Percentiles rank a stretch among this genome's conserved stretches.
Conservation (phyloP, 495 filamentous ascomycete genomes). For the Penicillium cinerascens region DNA sequence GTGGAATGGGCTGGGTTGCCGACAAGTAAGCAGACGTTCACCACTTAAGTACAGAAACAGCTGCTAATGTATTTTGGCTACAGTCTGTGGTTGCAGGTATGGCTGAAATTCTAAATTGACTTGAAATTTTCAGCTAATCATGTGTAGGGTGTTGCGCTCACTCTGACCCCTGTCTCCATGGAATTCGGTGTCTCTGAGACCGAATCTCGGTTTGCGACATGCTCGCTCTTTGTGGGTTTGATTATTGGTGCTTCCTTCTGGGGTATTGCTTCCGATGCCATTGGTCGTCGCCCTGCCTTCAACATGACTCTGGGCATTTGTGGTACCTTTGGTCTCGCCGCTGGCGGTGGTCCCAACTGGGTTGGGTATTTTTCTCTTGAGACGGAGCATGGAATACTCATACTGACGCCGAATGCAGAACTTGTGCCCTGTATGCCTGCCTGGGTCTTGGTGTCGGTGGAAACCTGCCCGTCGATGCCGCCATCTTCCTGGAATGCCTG, state of each 20-base stretch:
- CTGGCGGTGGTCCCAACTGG: conserved; percentile 43
- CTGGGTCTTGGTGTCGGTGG: conserved; percentile 50
- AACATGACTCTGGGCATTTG: conserved; percentile 48
- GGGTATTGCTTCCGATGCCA: conserved; percentile 46
- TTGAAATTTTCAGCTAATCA: conserved; percentile 5
- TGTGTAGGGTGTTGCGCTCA: conserved; percentile 44
- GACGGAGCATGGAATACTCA: not conserved
- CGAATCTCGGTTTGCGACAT: conserved; percentile 46
- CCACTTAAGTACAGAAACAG: not conserved
- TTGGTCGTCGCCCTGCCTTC: conserved; percentile 51
- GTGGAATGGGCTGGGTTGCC: conserved; percentile 73
- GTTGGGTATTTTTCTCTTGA: conserved; percentile 29
- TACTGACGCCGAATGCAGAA: conserved; percentile 8
- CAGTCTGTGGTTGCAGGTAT: conserved; percentile 42
- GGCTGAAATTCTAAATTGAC: not conserved
- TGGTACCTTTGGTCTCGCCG: conserved; percentile 45
- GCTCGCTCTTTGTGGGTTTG: conserved; percentile 42
- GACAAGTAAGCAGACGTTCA: conserved; percentile 41
- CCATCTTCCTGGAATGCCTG: conserved; percentile 53
- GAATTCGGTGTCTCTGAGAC: conserved; percentile 45
- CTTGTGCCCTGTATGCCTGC: conserved; percentile 38
- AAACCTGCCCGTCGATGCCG: conserved; percentile 46
- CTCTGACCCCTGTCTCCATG: conserved; percentile 35
- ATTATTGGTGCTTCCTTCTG: conserved; percentile 50
- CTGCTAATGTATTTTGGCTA: conserved; percentile 9